Conservation (phyloP, 2,329 filamentous ascomycete genomes). For the Nannizziopsis barbatae region DNA sequence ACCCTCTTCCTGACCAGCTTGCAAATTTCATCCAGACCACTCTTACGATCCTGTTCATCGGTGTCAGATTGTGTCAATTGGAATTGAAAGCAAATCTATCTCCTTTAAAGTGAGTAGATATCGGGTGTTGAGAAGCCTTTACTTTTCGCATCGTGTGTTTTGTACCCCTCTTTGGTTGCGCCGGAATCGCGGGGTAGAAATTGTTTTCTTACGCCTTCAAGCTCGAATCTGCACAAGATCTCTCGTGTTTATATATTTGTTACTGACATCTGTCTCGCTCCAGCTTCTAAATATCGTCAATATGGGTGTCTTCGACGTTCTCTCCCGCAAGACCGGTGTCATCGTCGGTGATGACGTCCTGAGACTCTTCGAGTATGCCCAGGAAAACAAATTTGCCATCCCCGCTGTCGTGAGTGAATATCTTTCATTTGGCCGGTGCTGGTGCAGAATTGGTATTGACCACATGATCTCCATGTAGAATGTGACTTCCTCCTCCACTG, state of each 20-base stretch:
- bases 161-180: slow-evolving; percentile 8
- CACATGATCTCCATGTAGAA: slow-evolving; percentile 42
- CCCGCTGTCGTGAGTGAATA: slow-evolving; percentile 54
- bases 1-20: not conserved
- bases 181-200: slow-evolving; percentile 10
- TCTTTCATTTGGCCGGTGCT: slow-evolving; percentile 12
- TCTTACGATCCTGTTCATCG: slow-evolving; percentile 1
- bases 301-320: slow-evolving; percentile 43
- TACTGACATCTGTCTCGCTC: not conserved
- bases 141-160: not conserved
- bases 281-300: slow-evolving; percentile 14
- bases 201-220: not conserved
- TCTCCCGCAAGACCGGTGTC: slow-evolving; percentile 54
- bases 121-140: not conserved
- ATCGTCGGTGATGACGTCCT: slow-evolving; percentile 57
- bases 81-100: not conserved
- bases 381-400: slow-evolving; percentile 78
- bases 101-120: not conserved
- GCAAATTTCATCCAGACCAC: not conserved
- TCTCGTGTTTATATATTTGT: not conserved
- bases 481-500: slow-evolving; percentile 84
- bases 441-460: not conserved
- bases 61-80: slow-evolving; percentile 1
- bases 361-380: slow-evolving; percentile 76
- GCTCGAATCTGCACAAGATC: not conserved